Evolutionary conservation across 2,329 filamentous ascomycete genomes (phyloP).

Genomic region (Hypomyces perniciosus): DNA sequence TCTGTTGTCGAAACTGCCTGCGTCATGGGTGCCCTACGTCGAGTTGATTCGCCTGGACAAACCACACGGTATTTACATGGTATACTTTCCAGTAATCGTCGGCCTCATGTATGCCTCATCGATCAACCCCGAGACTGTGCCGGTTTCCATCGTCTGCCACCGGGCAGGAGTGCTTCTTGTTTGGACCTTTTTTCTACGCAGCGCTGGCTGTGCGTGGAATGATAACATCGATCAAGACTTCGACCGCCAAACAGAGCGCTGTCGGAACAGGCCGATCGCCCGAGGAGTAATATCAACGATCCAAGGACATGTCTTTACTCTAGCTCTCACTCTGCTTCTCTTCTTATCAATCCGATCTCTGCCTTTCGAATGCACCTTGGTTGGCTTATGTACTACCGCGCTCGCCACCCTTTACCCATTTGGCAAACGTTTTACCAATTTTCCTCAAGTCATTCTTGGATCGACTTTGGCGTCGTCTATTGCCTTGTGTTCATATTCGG

Average conservation of each 20-base stretch:
- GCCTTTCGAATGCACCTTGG: constrained; percentile 17
- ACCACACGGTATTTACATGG: constrained; percentile 44
- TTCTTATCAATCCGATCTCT: constrained; percentile 1
- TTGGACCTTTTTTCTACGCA: constrained; percentile 43
- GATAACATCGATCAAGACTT: constrained; percentile 49
- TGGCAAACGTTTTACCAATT: constrained; percentile 47
- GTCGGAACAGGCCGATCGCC: constrained; percentile 45
- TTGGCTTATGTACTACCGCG: constrained; percentile 36
- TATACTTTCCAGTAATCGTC: constrained; percentile 43
- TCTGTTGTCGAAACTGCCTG: constrained; percentile 37
- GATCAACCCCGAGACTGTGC: constrained; percentile 31
- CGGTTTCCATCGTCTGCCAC: constrained; percentile 12
- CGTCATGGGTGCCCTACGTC: constrained; percentile 48
- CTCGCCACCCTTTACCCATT: constrained; percentile 43
- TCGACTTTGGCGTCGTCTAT: constrained; percentile 38
- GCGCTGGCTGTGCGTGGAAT: constrained; percentile 49
- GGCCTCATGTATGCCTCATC: constrained; percentile 41
- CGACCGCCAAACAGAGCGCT: constrained; percentile 46
- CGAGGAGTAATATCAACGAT: constrained; percentile 41
- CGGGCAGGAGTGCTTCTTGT: constrained; percentile 31
- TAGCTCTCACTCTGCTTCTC: constrained; percentile 1
- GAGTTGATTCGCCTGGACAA: constrained; percentile 48
- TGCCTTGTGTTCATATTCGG: constrained; percentile 12
- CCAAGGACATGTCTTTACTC: constrained; percentile 29
- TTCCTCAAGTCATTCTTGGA: constrained; percentile 46